Conservation (phyloP, 1,284 basidiomycete species). For the Erythrobasidium hasegawianum region DNA sequence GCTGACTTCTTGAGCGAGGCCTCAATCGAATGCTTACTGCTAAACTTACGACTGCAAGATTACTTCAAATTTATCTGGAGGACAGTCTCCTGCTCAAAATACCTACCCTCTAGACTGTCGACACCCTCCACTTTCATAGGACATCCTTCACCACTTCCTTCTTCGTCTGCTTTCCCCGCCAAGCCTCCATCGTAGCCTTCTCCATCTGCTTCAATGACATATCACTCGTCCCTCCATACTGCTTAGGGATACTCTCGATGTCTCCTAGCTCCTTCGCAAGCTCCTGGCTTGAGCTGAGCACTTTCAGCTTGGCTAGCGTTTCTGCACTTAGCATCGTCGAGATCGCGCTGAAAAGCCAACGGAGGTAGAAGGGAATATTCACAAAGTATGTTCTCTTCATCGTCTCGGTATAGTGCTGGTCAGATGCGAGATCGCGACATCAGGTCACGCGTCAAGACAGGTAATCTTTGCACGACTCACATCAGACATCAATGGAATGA, state of each 20-base stretch:
- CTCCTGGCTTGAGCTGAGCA: constrained; percentile 19
- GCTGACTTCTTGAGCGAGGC: too few relatives aligned
- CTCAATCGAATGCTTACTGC: too few relatives aligned
- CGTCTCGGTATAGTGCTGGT: constrained; percentile 34
- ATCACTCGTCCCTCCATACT: constrained; percentile 23
- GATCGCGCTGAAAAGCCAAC: constrained; percentile 31
- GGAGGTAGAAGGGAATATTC: constrained; percentile 29
- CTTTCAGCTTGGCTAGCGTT: constrained; percentile 35
- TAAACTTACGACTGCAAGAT: too few relatives aligned
- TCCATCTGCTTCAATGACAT: constrained; percentile 4
- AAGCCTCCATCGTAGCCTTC: not conserved
- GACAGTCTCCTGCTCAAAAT: too few relatives aligned
- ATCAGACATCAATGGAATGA: constrained; percentile 28
- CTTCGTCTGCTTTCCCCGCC: not conserved
- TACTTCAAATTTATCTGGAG: too few relatives aligned
- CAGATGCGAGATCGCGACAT: too few relatives aligned
- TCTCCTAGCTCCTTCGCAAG: constrained; percentile 23
- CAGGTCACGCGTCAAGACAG: too few relatives aligned
- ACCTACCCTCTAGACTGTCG: too few relatives aligned
- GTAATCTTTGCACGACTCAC: constrained; percentile 11
- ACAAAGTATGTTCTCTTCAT: constrained; percentile 34
- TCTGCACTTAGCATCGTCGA: constrained; percentile 18
- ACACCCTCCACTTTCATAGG: too few relatives aligned
- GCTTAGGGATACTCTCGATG: constrained; percentile 8
- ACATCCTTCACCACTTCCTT: too few relatives aligned